Evolutionary conservation across 257 asterid species (phyloP), one percentile per base, ranked within the genome.

Genomic region (Solanum sejunctum): DNA sequence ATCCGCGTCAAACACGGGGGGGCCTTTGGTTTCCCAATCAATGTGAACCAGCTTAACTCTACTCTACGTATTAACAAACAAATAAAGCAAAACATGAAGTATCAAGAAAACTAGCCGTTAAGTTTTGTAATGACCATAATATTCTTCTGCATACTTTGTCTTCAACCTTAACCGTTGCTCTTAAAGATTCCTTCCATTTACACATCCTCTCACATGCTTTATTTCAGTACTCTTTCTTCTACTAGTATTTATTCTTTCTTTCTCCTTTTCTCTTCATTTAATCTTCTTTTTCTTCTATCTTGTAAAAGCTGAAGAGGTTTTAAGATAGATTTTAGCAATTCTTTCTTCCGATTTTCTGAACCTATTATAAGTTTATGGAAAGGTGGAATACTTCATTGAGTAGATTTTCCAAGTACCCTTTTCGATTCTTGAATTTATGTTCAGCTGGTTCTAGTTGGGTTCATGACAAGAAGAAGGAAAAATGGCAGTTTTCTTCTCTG

Each of bases 1-100:
- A 77, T 80, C 90, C 85, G 90, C 91, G 91, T 85, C 85, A 86
- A 85, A 90, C 92, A 90, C 90, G 92, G 91, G 77, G 63, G 77
- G 82, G 82, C 64, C 47, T 49, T 28, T 52, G 10, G 63, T 77
- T 77, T 28, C 47, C 63, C 10, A 28, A 41, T 43, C 52, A 43
- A 77, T 77, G 63, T 77, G 63, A 63, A 77, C 82, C 63, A 51
- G n/a, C 15, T 26, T 2, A 77, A 16, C 86, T 85, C 72, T 58
- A 10, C 54, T 18, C n/a, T 57, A 6, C 39, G 49, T 0, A 10
- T n/a, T 10, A 70, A 39, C 39, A 80, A 54, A 32, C 58, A 77
- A 21, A 39, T 4, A 51, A 78, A 41, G 13, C 20, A 57, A 41
- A 16, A 21, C 73, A 63, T 61, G 52, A 51, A 64, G 7, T 36